Evolutionary conservation across 306 rosid genomes (phyloP).

Genomic region (Pyrus betulifolia): DNA sequence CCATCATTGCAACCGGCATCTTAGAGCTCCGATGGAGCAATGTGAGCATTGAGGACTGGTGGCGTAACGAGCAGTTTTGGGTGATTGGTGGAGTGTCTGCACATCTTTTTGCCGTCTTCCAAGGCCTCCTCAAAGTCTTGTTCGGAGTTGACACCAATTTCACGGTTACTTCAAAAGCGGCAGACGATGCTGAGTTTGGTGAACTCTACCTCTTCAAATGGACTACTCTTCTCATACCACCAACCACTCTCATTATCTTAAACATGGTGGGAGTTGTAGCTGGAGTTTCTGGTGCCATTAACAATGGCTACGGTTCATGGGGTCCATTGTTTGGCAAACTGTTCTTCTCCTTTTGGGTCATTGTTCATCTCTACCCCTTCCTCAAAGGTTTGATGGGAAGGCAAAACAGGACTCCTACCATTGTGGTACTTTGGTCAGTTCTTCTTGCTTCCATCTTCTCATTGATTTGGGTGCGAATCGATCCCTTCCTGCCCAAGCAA

Average conservation of each 20-base stretch:
- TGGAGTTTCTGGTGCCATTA: slow-evolving; percentile 87
- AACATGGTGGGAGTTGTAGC: slow-evolving; percentile 92
- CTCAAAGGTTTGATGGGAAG: slow-evolving; percentile 91
- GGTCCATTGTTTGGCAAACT: slow-evolving; percentile 86
- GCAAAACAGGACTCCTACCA: slow-evolving; percentile 89
- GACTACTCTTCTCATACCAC: slow-evolving; percentile 89
- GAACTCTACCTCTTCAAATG: slow-evolving; percentile 84
- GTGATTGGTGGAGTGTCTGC: slow-evolving; percentile 95
- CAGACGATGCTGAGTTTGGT: slow-evolving; percentile 39
- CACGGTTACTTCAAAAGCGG: slow-evolving; percentile 57
- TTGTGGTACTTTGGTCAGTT: slow-evolving; percentile 81
- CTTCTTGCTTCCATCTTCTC: slow-evolving; percentile 78
- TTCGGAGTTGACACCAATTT: slow-evolving; percentile 60
- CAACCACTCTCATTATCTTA: slow-evolving; percentile 73
- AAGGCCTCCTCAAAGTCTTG: slow-evolving; percentile 81
- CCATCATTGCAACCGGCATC: slow-evolving; percentile 66
- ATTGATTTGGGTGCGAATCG: slow-evolving; percentile 82
- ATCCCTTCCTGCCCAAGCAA: slow-evolving; percentile 83
- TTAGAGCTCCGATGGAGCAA: slow-evolving; percentile 90
- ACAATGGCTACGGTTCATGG: slow-evolving; percentile 89
- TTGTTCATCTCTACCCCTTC: slow-evolving; percentile 88
- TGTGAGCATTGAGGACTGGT: slow-evolving; percentile 80
- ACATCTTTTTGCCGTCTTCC: slow-evolving; percentile 83
- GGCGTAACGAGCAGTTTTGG: slow-evolving; percentile 97
- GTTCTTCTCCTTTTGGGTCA: slow-evolving; percentile 87